Conservation (phyloP, 371 early-diverging fungal species). For the Apophysomyces variabilis region DNA sequence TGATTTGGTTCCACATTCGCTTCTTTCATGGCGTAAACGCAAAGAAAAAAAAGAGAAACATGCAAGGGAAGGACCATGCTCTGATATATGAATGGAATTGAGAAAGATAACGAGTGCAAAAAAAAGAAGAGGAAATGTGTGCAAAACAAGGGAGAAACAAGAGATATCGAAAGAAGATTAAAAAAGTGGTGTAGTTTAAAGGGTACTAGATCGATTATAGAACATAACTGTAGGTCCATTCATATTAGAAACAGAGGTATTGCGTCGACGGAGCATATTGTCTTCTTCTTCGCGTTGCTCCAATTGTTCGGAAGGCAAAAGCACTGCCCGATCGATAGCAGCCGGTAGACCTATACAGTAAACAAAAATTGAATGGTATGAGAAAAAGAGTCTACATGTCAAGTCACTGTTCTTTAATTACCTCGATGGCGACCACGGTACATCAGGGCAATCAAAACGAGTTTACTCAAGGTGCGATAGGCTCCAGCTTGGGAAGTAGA, state of each 20-base stretch:
- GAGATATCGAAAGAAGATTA: not conserved
- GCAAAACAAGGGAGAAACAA: not conserved
- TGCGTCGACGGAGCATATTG: conserved; percentile 21
- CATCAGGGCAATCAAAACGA: conserved; percentile 46
- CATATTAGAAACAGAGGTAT: conserved; percentile 23
- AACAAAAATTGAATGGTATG: too few relatives aligned
- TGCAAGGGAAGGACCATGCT: too few relatives aligned
- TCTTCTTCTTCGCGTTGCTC: conserved; percentile 26
- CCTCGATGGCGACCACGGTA: conserved; percentile 50
- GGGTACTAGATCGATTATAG: conserved; percentile 25
- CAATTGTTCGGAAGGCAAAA: conserved; percentile 44
- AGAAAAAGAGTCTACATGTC: too few relatives aligned
- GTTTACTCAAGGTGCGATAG: conserved; percentile 40
- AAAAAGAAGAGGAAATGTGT: not conserved
- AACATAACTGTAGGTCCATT: conserved; percentile 17
- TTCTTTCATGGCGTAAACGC: too few relatives aligned
- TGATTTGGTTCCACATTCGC: too few relatives aligned
- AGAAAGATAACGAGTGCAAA: too few relatives aligned
- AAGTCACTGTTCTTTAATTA: not conserved
- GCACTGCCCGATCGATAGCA: conserved; percentile 51
- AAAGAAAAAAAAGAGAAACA: too few relatives aligned
- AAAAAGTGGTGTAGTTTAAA: conserved; percentile 11
- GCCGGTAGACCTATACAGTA: conserved; percentile 39
- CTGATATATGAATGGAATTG: too few relatives aligned
- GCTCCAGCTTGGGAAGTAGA: conserved; percentile 44